phyloP scores from a whole-genome alignment of 2,329 filamentous ascomycete genomes.

The Endocalyx cinctus region DNA sequence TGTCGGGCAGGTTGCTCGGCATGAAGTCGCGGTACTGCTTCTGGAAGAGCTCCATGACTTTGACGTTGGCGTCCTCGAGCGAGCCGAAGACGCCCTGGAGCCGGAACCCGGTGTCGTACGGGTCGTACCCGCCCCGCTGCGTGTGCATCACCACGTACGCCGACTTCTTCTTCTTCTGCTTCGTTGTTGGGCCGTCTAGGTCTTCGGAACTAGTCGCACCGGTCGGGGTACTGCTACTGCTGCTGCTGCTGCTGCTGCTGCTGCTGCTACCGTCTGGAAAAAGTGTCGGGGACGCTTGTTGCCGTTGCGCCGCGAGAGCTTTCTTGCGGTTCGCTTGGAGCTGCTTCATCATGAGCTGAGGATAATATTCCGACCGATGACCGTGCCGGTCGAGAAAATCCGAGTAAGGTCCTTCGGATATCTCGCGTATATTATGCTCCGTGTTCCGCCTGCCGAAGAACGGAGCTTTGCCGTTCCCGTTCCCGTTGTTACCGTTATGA shows the following conservation, averaged over 20 bases:
- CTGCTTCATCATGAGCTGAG: conserved; percentile 4
- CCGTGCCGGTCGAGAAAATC: conserved; percentile 8
- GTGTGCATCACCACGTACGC: conserved; percentile 8
- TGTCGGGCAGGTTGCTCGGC: not conserved
- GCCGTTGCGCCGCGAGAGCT: no score
- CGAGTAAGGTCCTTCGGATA: conserved; percentile 6
- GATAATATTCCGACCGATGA: conserved; percentile 5
- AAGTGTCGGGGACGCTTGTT: not conserved
- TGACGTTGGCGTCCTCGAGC: conserved; percentile 8
- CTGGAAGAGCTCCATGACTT: conserved; percentile 10
- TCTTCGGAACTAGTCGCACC: no score
- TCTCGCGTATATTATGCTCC: conserved; percentile 7
- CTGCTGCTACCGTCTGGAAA: not conserved
- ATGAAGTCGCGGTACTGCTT: conserved; percentile 11
- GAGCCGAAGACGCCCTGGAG: conserved; percentile 7
- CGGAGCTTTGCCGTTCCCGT: not conserved
- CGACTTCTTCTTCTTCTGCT: not conserved
- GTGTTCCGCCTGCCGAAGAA: conserved; percentile 3
- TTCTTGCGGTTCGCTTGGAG: conserved; percentile 4
- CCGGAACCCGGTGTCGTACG: conserved; percentile 1
- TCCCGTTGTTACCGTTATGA: no score
- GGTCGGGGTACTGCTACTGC: not conserved
- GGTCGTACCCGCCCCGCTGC: conserved; percentile 6
- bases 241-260: conserved; percentile 1
- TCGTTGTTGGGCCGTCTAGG: not conserved